Conservation (phyloP, 2,329 filamentous ascomycete genomes). For the Aspergillus ustus region DNA sequence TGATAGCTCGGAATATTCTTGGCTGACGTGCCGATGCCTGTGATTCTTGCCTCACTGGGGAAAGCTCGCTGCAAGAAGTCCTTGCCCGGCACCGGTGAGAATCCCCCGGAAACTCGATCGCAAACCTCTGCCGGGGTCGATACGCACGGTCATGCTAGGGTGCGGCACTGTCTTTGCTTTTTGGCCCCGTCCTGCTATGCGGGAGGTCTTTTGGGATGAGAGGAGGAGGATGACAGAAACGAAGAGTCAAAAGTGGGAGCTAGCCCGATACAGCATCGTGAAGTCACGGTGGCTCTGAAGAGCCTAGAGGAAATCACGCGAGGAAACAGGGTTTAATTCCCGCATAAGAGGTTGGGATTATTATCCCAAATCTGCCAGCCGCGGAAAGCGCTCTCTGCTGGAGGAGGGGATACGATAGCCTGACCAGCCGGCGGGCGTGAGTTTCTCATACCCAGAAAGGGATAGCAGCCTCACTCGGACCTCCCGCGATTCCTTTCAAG, state of each 20-base stretch:
- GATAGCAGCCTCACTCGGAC: conserved; percentile 17
- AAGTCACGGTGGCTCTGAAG: not conserved
- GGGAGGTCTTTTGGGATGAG: not conserved
- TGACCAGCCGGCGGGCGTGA: conserved; percentile 11
- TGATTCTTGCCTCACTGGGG: conserved; percentile 14
- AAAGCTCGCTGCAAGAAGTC: conserved; percentile 19
- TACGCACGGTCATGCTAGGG: conserved; percentile 11
- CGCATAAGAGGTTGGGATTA: conserved; percentile 6
- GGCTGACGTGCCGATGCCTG: conserved; percentile 32
- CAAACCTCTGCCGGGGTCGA: conserved; percentile 13
- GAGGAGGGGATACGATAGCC: not conserved
- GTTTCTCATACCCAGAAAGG: conserved; percentile 15
- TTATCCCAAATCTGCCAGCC: conserved; percentile 19
- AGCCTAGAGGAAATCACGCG: not conserved
- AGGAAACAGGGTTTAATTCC: conserved; percentile 2
- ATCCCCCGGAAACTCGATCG: conserved; percentile 38
- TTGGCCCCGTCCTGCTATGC: not conserved
- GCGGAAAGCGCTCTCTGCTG: conserved; percentile 30
- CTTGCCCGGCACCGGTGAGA: conserved; percentile 29
- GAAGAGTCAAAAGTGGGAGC: not conserved
- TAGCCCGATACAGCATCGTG: not conserved
- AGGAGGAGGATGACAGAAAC: not conserved
- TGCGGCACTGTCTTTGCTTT: conserved; percentile 5
- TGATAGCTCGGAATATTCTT: conserved; percentile 21
- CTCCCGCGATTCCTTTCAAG: conserved; percentile 9